Evolutionary conservation across 2,329 filamentous ascomycete species (phyloP), one percentile per base, ranked within the genome.

Genomic region (Monosporascus sp.): DNA sequence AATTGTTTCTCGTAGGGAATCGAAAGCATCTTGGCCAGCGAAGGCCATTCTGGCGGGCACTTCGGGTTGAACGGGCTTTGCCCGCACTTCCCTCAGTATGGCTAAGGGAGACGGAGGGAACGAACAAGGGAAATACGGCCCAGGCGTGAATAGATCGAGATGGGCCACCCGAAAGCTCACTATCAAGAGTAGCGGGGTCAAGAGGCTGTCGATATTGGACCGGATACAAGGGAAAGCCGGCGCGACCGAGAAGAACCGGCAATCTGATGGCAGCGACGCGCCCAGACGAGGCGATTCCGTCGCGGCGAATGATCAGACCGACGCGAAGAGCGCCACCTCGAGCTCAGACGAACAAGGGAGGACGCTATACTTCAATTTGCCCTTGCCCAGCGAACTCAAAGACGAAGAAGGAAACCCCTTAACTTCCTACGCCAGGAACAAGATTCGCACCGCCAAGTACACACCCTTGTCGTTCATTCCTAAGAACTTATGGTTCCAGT

Each of bases 401-500:
- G 90, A 97, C 66, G 89, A 94, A 57, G 85, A 96, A 47, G 94
- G 92, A 37, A 79, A 83, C 54, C 88, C 91, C 2, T 70, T 77
- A 51, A 77, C 82, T 53, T 76, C 82, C 22, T 99, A 87, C 70
- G 81, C 89, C 48, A 81, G 93, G 61, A 99, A 99, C 78, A 99
- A 99, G 79, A 96, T 99, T 70, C 83, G 95, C 62, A 99, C 94
- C 3, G 90, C 94, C 55, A 99, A 97, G 74, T 99, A 99, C 72
- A 99, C 94, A 7, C 88, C 95, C 8, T 72, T 99, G 58, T 96
- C 89, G 55, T 99, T 99, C 72, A 72, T 99, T 27, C 94, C 94
- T 15, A 97, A 97, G 76, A 97, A 99, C 72, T 69, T 99, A 66
- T 99, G 87, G 85, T 90, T 96, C 60, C 95, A 99, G 72, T 97